phyloP scores from a whole-genome alignment of 129 eudicot genomes.

The Smallanthus sonchifolius region DNA sequence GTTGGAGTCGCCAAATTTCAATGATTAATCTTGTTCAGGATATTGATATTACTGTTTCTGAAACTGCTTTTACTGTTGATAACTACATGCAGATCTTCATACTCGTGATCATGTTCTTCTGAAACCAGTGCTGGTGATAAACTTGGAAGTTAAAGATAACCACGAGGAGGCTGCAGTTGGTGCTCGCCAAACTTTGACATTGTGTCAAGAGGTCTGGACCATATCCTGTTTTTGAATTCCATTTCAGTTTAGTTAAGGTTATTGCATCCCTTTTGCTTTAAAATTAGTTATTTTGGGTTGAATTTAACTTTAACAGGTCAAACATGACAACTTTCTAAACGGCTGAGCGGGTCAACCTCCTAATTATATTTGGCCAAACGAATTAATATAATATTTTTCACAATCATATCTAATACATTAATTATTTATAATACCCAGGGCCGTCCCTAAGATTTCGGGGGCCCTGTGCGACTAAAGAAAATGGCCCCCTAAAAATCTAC shows the following conservation, averaged over 20 bases:
- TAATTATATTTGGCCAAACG: not conserved
- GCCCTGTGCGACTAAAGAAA: too few species aligned
- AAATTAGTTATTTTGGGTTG: too few species aligned
- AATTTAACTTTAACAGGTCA: not conserved
- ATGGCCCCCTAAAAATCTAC: too few species aligned
- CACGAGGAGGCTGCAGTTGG: constrained; percentile 94
- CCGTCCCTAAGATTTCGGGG: too few species aligned
- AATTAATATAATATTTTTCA: not conserved
- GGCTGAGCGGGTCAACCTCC: not conserved
- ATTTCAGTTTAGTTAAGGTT: not conserved
- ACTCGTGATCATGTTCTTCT: constrained; percentile 62
- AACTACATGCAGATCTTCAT: constrained; percentile 58
- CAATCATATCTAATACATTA: not conserved
- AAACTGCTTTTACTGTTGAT: not conserved
- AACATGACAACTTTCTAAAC: not conserved
- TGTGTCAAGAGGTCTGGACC: constrained; percentile 73
- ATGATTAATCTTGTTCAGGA: too few species aligned
- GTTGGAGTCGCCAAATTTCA: not conserved
- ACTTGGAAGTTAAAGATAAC: constrained; percentile 89
- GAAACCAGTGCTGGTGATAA: constrained; percentile 71
- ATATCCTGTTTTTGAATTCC: not conserved
- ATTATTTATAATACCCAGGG: not conserved
- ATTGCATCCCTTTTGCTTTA: not conserved
- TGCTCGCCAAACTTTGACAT: constrained; percentile 60
- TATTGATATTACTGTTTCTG: not conserved